Percentiles rank a stretch among this genome's conserved stretches.
phyloP scores from a whole-genome alignment of 805 yeast genomes.

The Kluyveromyces siamensis region DNA sequence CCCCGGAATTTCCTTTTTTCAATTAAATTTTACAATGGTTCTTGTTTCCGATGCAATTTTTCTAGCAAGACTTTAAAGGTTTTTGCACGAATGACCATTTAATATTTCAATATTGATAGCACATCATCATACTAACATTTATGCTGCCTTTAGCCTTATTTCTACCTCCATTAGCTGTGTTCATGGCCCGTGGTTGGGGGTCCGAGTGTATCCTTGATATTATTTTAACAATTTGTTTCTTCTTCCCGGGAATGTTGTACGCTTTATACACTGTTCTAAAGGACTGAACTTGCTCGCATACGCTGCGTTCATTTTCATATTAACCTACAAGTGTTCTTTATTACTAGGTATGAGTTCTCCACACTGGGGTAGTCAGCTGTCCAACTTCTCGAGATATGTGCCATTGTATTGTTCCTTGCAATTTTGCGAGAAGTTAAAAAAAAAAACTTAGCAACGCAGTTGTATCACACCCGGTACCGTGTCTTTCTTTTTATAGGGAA shows the following conservation, averaged over 20 bases:
- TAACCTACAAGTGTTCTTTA: background rate
- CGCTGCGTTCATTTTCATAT: background rate
- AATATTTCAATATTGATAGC: no score
- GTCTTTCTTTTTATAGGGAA: no score
- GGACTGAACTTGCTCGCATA: constrained; percentile 6
- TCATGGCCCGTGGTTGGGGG: constrained; percentile 58
- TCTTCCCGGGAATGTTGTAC: constrained; percentile 74
- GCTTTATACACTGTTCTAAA: constrained; percentile 53
- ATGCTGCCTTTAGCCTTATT: constrained; percentile 38
- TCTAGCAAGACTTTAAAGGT: no score
- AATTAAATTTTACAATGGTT: no score
- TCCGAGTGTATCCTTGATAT: constrained; percentile 56
- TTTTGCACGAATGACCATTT: no score
- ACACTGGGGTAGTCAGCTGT: background rate
- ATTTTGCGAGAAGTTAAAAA: no score
- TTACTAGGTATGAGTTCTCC: background rate
- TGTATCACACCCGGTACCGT: no score
- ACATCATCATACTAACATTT: background rate
- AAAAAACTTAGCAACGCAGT: no score
- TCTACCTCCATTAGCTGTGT: constrained; percentile 72
- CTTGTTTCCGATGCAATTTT: no score
- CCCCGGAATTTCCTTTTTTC: no score
- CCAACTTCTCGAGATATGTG: background rate
- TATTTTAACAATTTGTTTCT: constrained; percentile 36
- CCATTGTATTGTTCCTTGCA: background rate